Percentiles rank a stretch among this genome's conserved stretches.
These are phyloP conservation scores for Russula vinacea DNA, from an alignment of 768 basidiomycete genomes.

Conservation along the genomic window DNA sequence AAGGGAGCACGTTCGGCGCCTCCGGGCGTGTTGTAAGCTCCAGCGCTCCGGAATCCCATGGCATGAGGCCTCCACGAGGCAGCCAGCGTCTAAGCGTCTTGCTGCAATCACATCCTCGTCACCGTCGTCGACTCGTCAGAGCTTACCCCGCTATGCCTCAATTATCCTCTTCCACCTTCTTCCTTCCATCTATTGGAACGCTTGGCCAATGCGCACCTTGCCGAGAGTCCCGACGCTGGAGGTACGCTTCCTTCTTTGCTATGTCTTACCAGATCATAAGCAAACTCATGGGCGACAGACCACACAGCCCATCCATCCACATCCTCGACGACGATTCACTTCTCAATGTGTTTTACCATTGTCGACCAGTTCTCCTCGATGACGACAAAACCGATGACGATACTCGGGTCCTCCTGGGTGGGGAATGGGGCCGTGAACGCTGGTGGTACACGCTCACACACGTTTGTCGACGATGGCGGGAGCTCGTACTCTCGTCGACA, in stretches of 20 bases:
- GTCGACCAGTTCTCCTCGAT: neutral
- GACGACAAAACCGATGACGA: neutral
- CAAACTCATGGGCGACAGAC: neutral
- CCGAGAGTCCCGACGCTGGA: neutral
- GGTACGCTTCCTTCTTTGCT: neutral
- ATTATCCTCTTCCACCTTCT: neutral
- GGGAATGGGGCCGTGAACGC: neutral
- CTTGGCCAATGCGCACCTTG: neutral
- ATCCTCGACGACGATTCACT: neutral
- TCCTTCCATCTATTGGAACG: neutral
- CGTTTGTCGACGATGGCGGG: conserved; percentile 6
- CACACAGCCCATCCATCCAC: neutral
- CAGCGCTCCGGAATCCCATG: too few species aligned
- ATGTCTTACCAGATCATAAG: neutral
- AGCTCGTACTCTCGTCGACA: neutral
- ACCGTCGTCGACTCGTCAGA: neutral
- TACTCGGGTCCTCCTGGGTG: neutral
- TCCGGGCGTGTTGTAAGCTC: too few species aligned
- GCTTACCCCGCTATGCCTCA: neutral
- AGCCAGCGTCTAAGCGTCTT: neutral
- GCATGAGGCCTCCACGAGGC: neutral
- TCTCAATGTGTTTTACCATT: neutral
- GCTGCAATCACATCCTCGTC: neutral
- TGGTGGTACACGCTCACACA: neutral
- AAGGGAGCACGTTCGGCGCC: too few species aligned